phyloP scores from a whole-genome alignment of 139 green algal species.

The Chlamydomonas asymmetrica region DNA sequence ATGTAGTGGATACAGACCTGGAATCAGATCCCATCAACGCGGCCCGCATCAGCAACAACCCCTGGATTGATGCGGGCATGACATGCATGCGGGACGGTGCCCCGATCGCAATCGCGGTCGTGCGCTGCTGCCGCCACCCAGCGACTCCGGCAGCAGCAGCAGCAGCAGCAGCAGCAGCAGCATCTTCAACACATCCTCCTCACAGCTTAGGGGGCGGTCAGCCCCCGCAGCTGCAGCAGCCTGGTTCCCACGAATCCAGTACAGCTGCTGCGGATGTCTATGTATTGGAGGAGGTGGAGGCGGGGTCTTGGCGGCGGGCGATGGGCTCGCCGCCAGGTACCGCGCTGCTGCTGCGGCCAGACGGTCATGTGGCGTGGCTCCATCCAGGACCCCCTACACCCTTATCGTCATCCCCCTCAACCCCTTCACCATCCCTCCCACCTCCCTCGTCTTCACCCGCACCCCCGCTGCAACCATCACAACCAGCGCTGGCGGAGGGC shows the following conservation, averaged over 20 bases:
- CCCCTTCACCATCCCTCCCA: too few relatives aligned
- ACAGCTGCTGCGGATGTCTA: conserved; percentile 16
- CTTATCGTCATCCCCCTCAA: too few relatives aligned
- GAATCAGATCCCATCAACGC: too few relatives aligned
- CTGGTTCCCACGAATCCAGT: too few relatives aligned
- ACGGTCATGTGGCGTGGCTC: conserved; percentile 80
- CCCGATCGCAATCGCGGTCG: background rate
- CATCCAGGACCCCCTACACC: conserved; percentile 2
- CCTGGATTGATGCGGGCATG: background rate
- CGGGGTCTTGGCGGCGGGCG: conserved; percentile 12
- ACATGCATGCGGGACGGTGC: background rate
- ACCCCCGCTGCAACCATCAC: too few relatives aligned
- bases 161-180: background rate
- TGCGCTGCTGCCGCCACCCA: background rate
- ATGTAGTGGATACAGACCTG: too few relatives aligned
- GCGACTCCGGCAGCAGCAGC: background rate
- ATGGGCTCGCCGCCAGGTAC: conserved; percentile 26
- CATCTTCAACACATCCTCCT: background rate
- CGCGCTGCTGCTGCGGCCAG: conserved; percentile 76
- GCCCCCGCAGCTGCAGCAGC: conserved; percentile 1
- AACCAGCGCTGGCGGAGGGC: too few relatives aligned
- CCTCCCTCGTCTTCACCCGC: too few relatives aligned
- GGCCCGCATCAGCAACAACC: too few relatives aligned
- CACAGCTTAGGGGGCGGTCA: background rate
- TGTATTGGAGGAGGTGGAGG: conserved; percentile 9